A percentile compares a stretch with the other conserved stretches of the same genome.
Conservation (phyloP, 805 yeast species). For the Wickerhamomyces chaumierensis region DNA sequence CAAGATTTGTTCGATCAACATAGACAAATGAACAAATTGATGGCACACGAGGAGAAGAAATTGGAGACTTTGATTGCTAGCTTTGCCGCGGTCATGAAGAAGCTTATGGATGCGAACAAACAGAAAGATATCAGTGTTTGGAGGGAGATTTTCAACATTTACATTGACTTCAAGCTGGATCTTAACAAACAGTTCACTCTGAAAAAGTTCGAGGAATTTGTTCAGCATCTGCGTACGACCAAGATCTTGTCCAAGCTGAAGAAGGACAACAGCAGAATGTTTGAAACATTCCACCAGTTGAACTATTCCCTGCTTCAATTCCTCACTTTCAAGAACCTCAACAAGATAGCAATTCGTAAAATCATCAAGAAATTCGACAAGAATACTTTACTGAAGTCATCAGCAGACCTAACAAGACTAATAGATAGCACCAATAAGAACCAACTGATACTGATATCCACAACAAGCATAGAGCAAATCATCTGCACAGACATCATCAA, state of each 20-base stretch:
- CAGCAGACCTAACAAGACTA: conserved; percentile 33
- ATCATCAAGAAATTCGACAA: conserved; percentile 71
- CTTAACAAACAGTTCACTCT: conserved; percentile 35
- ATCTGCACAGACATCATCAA: conserved; percentile 43
- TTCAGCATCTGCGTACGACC: conserved; percentile 27
- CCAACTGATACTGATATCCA: conserved; percentile 8
- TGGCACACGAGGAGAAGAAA: conserved; percentile 35
- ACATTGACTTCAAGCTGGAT: conserved; percentile 57
- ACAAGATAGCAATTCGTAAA: conserved; percentile 52
- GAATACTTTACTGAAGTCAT: conserved; percentile 45
- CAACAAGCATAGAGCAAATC: conserved; percentile 21
- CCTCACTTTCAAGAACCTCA: conserved; percentile 49
- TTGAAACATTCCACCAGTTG: conserved; percentile 36
- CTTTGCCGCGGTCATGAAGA: conserved; percentile 22
- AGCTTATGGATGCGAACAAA: conserved; percentile 13
- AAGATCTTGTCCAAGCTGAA: conserved; percentile 25
- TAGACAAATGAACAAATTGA: conserved; percentile 23
- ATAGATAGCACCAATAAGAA: conserved; percentile 18
- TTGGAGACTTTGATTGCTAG: conserved; percentile 4
- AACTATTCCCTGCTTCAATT: conserved; percentile 46
- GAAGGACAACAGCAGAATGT: conserved; percentile 34
- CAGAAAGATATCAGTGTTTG: conserved; percentile 52
- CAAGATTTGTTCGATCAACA: conserved; percentile 9
- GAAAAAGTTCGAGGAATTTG: conserved; percentile 35
- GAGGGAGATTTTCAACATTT: conserved; percentile 57